phyloP scores from a whole-genome alignment of 352 stramenopile species.

The Blastocystis sp. region DNA sequence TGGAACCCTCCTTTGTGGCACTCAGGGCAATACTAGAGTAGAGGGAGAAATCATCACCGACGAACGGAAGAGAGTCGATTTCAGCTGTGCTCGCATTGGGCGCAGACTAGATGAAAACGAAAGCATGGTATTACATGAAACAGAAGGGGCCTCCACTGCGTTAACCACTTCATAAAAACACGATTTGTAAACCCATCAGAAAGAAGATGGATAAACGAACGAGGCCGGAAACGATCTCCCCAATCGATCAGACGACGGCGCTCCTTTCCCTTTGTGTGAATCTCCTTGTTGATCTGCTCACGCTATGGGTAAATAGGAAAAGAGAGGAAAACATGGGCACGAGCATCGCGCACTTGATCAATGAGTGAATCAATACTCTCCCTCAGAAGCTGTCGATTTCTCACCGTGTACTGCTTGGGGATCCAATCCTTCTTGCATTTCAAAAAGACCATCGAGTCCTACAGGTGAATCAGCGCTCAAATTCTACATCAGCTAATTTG shows the following conservation, averaged over 20 bases:
- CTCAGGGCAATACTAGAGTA: slow-evolving; percentile 4
- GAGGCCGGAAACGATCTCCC: neutral
- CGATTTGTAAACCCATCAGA: slow-evolving; percentile 14
- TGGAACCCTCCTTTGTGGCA: slow-evolving; percentile 29
- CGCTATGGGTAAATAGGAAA: neutral
- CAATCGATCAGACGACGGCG: neutral
- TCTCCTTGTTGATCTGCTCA: neutral
- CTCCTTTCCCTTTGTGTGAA: neutral
- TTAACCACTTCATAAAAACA: slow-evolving; percentile 31
- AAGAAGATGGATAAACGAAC: slow-evolving; percentile 3
- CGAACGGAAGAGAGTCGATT: slow-evolving; percentile 15
- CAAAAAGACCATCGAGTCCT: slow-evolving; percentile 45
- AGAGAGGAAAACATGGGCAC: neutral
- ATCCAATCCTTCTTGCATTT: neutral
- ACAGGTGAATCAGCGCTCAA: neutral
- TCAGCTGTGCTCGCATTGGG: slow-evolving; percentile 15
- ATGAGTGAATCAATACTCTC: slow-evolving; percentile 42
- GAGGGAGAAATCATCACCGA: neutral
- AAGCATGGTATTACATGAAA: neutral
- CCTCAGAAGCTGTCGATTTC: neutral
- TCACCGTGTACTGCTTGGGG: neutral
- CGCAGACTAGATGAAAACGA: neutral
- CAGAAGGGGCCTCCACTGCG: slow-evolving; percentile 38
- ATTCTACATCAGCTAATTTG: neutral
- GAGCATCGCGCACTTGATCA: slow-evolving; percentile 1